Evolutionary conservation across 2,329 filamentous ascomycete species (phyloP), one percentile per base, ranked within the genome.

Genomic region (Alternaria infectoria): DNA sequence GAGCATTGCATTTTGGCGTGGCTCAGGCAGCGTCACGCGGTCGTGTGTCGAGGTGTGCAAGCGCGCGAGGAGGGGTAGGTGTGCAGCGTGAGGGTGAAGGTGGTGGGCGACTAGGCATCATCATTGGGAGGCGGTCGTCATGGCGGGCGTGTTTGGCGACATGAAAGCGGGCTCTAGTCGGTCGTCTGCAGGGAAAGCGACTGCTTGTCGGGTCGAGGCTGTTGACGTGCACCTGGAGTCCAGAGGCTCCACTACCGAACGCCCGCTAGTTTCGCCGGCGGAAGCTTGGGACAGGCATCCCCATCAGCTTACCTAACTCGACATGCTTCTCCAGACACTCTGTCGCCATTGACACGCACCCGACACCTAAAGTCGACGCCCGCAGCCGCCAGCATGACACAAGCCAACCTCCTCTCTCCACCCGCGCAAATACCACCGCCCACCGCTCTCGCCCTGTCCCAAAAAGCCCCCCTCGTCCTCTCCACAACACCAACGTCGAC

Each of bases 391-490:
- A 66, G 44, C 28, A 80, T 79, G 77, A 59, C 73, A 49, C 64
- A 71, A 26, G 65, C 74, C 56, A 79, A 81, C 43, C 77, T 83
- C 32, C 77, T 83, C 66, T 66, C 76, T 28, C 81, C 82, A 15
- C 81, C 83, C 7, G 71, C 79, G 13, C 73, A 72, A 59, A 75
- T 82, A 59, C 68, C 79, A 0, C 82, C 82, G 1, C 62, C 67
- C 4, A 75, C 74, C 28, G 79, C 83, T 26, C 79, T 84, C 77
- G 79, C 64, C 72, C 84, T 83, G 76, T 87, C 77, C 67, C 83
- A 80, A 76, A 83, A 77, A 75, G 82, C 83, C 4, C 79, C 83
- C 26, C 74, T 68, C 36, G 73, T 81, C 57, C 73, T 83, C 67
- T 64, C 77, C 49, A 69, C 69, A 49, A 76, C 81, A 64, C 79